Base-by-base conservation (phyloP, 140 eudicot species). In the Erigeron philadelphicus region DNA sequence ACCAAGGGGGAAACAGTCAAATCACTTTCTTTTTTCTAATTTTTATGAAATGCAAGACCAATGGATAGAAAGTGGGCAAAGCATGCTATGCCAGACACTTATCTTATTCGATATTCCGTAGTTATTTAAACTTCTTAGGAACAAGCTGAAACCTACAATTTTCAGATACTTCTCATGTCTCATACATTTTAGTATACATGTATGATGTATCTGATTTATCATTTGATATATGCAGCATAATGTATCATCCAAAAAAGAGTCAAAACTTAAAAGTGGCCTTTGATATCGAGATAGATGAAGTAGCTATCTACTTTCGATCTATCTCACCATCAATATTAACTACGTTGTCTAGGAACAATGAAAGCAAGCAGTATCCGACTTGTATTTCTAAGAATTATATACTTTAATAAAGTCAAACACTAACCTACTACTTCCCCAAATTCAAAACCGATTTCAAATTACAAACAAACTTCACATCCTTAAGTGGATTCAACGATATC, bases 381-480 rank as follows among this genome's bases (percentile, higher is more conserved):
- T 0, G 53, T 64, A 38, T 64, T 57, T 64, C 65, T 38, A 43
- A 3, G 42, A 64, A 61, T 15, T 4, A 35, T 9, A 67, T 41
- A 48, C 17, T 11, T 7, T 48, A 5, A 9, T n/a, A 64, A 70
- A 63, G 76, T 70, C 76, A 70, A 76, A 75, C 57, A 48, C 54
- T 2, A 59, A 61, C 41, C 56, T 58, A n/a, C 18, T 9, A 1
- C 31, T 68, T 11, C 23, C 3, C 35, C 43, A 11, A 50, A 61
- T 76, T 76, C 47, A 61, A 42, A 53, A 16, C 42, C 8, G 3
- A 42, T 41, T 8, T 25, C 5, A 31, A 23, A 67, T 40, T 40
- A 59, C 12, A 35, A 9, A 67, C 18, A 21, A 21, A 4, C 25
- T 65, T 41, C 18, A 19, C 46, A 45, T 46, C 59, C 49, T 60